Evolutionary conservation across 208 protist species (phyloP).

Genomic region (Crithidia mellificae): DNA sequence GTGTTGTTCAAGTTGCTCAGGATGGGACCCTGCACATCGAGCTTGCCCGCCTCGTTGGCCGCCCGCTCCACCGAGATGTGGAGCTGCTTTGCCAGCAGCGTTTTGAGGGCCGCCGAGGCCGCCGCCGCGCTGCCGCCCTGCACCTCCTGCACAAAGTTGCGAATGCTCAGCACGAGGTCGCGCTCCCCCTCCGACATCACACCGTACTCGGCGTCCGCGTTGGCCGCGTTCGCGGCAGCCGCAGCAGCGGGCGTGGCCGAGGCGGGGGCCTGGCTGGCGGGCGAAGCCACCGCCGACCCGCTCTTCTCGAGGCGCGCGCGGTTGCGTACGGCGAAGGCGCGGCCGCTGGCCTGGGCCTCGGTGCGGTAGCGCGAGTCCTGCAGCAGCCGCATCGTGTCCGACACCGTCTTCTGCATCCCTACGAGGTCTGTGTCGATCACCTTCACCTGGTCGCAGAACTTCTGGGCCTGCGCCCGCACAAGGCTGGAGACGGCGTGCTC

Average conservation of each 20-base stretch:
- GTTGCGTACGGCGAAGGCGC: conserved; percentile 82
- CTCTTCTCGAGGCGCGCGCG: conserved; percentile 56
- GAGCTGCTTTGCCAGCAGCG: conserved; percentile 65
- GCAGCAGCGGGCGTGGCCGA: no score
- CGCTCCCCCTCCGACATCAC: conserved; percentile 60
- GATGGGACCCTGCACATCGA: conserved; percentile 41
- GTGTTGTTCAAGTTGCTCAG: conserved; percentile 60
- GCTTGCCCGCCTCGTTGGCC: conserved; percentile 54
- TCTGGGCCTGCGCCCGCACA: conserved; percentile 63
- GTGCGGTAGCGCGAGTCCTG: conserved; percentile 75
- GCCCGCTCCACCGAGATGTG: conserved; percentile 72
- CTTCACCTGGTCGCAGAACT: conserved; percentile 77
- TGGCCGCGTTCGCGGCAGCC: background rate
- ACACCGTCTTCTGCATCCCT: conserved; percentile 69
- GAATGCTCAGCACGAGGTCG: conserved; percentile 69
- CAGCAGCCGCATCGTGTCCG: conserved; percentile 74
- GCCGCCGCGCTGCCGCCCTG: conserved; percentile 55
- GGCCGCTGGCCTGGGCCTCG: conserved; percentile 71
- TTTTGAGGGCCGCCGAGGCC: conserved; percentile 59
- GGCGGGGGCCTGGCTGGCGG: conserved; percentile 17
- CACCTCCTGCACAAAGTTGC: conserved; percentile 67
- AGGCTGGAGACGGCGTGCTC: conserved; percentile 69
- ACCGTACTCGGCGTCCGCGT: conserved; percentile 36
- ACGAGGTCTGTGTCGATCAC: conserved; percentile 71
- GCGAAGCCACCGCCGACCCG: conserved; percentile 17